Evolutionary conservation across 345 rosid species (phyloP).

Genomic region (Geranium rotundifolium): DNA sequence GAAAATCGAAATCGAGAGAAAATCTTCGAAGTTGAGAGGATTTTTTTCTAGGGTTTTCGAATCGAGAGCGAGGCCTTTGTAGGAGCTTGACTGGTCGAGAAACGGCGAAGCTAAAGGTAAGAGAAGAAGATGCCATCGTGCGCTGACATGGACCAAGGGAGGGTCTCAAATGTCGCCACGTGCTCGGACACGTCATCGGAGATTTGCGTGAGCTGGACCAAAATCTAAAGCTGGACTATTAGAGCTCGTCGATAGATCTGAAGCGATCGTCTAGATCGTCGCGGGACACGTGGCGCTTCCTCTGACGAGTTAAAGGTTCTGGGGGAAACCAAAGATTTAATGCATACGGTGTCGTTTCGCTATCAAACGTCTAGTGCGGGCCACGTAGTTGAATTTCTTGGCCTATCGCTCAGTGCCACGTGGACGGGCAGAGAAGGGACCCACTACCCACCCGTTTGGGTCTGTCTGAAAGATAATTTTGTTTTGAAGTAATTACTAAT

Average conservation of each 20-base stretch:
- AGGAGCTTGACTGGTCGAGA: slow-evolving; percentile 17
- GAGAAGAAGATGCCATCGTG: neutral
- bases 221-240: slow-evolving; percentile 24
- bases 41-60: neutral
- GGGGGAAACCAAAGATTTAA: neutral
- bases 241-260: slow-evolving; percentile 8
- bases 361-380: neutral
- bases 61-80: neutral
- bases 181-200: slow-evolving; percentile 3
- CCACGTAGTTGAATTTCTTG: neutral
- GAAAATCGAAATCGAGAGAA: neutral
- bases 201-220: slow-evolving; percentile 10
- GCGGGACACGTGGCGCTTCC: slow-evolving; percentile 21
- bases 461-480: too few relatives aligned
- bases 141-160: slow-evolving; percentile 15
- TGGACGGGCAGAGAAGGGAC: too few relatives aligned
- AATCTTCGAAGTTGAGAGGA: neutral
- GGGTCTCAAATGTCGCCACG: slow-evolving; percentile 6
- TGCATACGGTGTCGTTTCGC: slow-evolving; percentile 9
- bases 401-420: neutral
- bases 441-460: too few relatives aligned
- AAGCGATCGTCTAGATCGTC: slow-evolving; percentile 14
- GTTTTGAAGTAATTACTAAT: too few relatives aligned
- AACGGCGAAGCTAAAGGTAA: slow-evolving; percentile 3
- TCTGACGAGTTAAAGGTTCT: slow-evolving; percentile 27